Conservation (phyloP, 345 rosid genomes). For the Eucalyptus albens region DNA sequence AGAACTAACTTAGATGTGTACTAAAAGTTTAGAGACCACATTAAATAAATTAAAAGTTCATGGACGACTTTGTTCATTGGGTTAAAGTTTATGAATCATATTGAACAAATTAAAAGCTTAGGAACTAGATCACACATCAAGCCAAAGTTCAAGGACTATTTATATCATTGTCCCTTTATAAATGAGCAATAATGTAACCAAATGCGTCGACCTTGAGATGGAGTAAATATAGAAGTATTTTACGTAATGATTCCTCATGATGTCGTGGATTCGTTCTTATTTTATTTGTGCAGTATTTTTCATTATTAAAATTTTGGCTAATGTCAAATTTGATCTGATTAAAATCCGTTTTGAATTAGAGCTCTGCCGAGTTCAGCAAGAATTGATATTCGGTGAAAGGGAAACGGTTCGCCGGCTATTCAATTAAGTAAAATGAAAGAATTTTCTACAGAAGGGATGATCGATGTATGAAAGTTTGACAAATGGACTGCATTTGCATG, state of each 20-base stretch:
- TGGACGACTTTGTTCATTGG: too few species aligned
- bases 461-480: background rate
- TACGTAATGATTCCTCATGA: background rate
- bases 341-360: background rate
- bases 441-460: background rate
- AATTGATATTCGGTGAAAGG: background rate
- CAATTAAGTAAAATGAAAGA: background rate
- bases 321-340: background rate
- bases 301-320: background rate
- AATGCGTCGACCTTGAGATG: background rate
- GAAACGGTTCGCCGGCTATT: background rate
- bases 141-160: too few species aligned
- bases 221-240: background rate
- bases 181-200: background rate
- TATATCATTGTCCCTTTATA: too few species aligned
- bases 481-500: background rate
- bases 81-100: too few species aligned
- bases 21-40: too few species aligned
- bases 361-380: background rate
- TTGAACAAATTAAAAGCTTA: too few species aligned
- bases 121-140: too few species aligned
- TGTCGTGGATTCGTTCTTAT: background rate
- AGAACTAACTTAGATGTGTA: too few species aligned
- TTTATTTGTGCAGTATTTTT: background rate
- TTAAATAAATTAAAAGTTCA: too few species aligned